Evolutionary conservation across 1,139 yeast species (phyloP), one percentile per base, ranked within the genome.

Genomic region (Candida pseudoviswanathii): DNA sequence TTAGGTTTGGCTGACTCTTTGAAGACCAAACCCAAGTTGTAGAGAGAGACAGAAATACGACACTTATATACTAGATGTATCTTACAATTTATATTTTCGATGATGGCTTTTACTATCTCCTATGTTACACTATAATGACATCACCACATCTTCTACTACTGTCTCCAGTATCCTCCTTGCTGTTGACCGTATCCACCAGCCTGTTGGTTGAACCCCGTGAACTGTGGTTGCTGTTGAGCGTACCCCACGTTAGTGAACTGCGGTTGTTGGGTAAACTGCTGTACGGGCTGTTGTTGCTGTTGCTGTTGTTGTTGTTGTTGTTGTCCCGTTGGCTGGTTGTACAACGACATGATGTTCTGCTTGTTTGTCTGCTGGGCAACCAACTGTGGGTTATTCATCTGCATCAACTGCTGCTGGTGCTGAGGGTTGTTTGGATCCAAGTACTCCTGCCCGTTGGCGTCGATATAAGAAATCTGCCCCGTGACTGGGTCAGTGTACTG

Each of bases 401-500:
- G 80, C 52, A 65, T 63, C 50, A 78, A 67, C 56, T 74, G 67
- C 54, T 77, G 80, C 56, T 81, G 85, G 56, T 79, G 84, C 51
- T 73, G 76, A 2, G 80, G 80, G 51, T 80, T 83, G 48, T 59
- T 70, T 11, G 84, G 82, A 60, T 81, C 85, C 56, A 81, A 65
- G 54, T 81, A 81, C 58, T 81, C 84, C 60, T 82, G 85, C 2
- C 86, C 85, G 51, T 77, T 79, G 3, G 76, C 65, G 58, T 84
- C 89, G 43, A 84, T 73, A 56, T 83, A 81, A 42, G 80, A 79
- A n/a, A 82, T 64, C 49, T 76, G 77, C 24, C 88, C 88, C 0
- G 86, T 82, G 10, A 74, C 63, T 5, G 87, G 87, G 56, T 84
- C 88, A 7, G 85, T 75, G 58, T 81, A 84, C 59, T 83, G 88